Evolutionary conservation across 345 rosid genomes (phyloP), one percentile per base, ranked within the genome.

Genomic region (Dipteronia dyeriana): DNA sequence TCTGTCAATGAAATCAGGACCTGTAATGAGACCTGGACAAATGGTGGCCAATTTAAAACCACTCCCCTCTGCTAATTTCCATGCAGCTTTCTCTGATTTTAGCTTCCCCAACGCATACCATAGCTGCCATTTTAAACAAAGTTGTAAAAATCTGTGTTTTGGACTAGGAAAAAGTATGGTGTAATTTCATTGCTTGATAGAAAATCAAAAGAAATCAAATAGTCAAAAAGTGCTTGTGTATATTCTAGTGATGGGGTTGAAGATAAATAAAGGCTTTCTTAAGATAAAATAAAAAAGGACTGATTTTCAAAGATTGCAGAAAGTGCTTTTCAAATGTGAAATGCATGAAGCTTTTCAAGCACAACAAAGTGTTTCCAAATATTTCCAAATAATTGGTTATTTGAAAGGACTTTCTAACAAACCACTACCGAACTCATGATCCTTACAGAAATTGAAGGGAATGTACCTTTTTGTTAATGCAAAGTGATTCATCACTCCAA

Each of bases 101-200:
- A 92, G 83, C 84, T 93, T 96, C n/a, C 98, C 99, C 78, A 93
- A 77, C 2, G 98, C 96, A 84, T 90, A 90, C 94, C 98, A 88
- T 4, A 93, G 90, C 97, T 93, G 88, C 72, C 41, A 47, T 38
- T 17, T 75, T 53, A 17, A 49, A 1, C 1, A 34, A 31, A 49
- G n/a, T 19, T 43, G 26, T n/a, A 19, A 57, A 57, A 57, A 51
- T 51, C 10, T 57, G 26, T 57, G 12, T 14, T 49, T 49, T 11
- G 16, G 3, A 13, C 3, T 11, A 49, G 54, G 54, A 49, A 49
- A 49, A 49, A 49, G 13, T 31, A 31, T 31, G 0, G 54, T 49
- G 54, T 49, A 11, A 49, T 11, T 13, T 49, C 54, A 49, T 49
- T 11, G 54, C 13, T 49, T 49, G 54, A 13, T 56, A 56, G 38